A percentile compares a stretch with the other conserved stretches of the same genome.
These are phyloP conservation scores for Austroboletus novae-zelandiae DNA, from an alignment of 1,284 basidiomycete genomes.

Conservation along the genomic window DNA sequence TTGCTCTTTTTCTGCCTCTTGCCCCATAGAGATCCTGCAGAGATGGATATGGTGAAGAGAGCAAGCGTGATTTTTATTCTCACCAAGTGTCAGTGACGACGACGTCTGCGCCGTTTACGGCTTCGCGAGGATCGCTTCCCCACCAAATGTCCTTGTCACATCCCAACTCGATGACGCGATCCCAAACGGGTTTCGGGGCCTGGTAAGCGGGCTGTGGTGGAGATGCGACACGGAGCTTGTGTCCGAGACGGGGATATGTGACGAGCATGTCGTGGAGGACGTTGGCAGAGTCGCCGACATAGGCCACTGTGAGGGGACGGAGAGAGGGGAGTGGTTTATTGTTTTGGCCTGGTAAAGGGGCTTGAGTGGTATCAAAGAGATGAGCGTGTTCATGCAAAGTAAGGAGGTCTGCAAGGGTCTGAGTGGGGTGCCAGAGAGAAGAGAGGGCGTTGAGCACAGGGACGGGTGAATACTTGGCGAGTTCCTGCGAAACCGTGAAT, in stretches of 20 bases:
- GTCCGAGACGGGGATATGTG: slow-evolving; percentile 88
- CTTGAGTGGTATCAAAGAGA: slow-evolving; percentile 41
- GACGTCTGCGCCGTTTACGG: slow-evolving; percentile 87
- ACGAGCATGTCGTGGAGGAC: slow-evolving; percentile 98
- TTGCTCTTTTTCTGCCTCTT: slow-evolving; percentile 92
- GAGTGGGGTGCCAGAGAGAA: slow-evolving; percentile 94
- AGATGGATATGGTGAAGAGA: background rate
- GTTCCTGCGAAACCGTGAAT: slow-evolving; percentile 51
- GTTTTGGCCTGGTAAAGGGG: slow-evolving; percentile 5
- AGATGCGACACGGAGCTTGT: slow-evolving; percentile 82
- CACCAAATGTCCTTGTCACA: slow-evolving; percentile 75
- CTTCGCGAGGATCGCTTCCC: slow-evolving; percentile 79
- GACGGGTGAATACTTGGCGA: slow-evolving; percentile 86
- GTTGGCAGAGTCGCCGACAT: slow-evolving; percentile 95
- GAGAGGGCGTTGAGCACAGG: slow-evolving; percentile 97
- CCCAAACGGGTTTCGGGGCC: slow-evolving; percentile 80
- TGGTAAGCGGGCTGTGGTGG: slow-evolving; percentile 66
- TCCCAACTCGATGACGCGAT: slow-evolving; percentile 65
- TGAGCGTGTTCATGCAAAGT: slow-evolving; percentile 80
- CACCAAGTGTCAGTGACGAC: slow-evolving; percentile 96
- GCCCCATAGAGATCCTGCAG: slow-evolving; percentile 95
- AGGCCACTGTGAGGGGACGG: slow-evolving; percentile 80
- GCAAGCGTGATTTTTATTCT: slow-evolving; percentile 19
- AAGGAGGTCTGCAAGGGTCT: slow-evolving; percentile 90
- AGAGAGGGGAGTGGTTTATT: slow-evolving; percentile 40